Percentiles rank a stretch among this genome's conserved stretches.
These are phyloP conservation scores for Rhytidiadelphus loreus DNA, from an alignment of 225 moss, liverwort and hornwort species.

Conservation along the genomic window DNA sequence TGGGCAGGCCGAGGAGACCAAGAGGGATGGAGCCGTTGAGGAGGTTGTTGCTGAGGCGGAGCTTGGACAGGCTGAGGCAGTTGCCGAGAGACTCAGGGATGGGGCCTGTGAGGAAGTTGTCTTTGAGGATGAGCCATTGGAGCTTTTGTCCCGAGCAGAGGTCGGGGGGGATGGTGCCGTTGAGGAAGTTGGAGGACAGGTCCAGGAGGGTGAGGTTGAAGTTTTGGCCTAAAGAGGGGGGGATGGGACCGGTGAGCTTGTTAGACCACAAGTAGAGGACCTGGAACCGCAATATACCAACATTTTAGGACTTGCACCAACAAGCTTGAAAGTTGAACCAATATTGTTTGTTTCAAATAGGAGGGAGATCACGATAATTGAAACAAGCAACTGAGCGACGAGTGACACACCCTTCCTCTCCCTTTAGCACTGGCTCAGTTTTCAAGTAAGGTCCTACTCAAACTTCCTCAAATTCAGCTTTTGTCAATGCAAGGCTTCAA, in stretches of 20 bases:
- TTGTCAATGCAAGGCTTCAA: not conserved
- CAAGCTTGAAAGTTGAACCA: not conserved
- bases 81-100: constrained; percentile 52
- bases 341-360: not conserved
- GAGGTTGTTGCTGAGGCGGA: constrained; percentile 49
- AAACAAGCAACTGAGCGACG: not conserved
- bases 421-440: not conserved
- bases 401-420: not conserved
- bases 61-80: constrained; percentile 42
- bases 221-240: constrained; percentile 34
- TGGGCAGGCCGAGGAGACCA: constrained; percentile 48
- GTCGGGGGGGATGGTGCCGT: constrained; percentile 45
- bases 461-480: not conserved
- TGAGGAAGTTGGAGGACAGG: constrained; percentile 51
- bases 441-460: not conserved
- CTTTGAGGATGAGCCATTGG: constrained; percentile 45
- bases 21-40: constrained; percentile 65
- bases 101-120: constrained; percentile 43
- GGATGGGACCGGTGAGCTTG: constrained; percentile 49
- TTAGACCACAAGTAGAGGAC: constrained; percentile 71
- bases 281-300: not conserved
- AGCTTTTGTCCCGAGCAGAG: constrained; percentile 63
- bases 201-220: constrained; percentile 42
- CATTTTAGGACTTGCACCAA: not conserved
- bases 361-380: not conserved